Percentiles rank a stretch among this genome's conserved stretches.
Evolutionary conservation across 2,329 filamentous ascomycete species (phyloP).

Genomic region (Pseudogymnoascus sp.): DNA sequence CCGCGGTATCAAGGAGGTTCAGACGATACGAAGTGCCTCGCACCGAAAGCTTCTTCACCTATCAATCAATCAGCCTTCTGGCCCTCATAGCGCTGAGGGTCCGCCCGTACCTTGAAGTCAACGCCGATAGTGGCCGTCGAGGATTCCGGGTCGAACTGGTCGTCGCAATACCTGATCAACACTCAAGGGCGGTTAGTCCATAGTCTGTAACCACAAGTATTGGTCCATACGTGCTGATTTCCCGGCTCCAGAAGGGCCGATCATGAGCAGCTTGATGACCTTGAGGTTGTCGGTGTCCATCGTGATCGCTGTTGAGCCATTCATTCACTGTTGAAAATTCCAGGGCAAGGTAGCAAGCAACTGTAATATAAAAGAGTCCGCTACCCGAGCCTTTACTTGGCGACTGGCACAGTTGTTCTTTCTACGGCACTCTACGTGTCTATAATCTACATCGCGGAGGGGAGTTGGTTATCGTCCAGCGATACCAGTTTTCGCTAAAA

Average conservation of each 20-base stretch:
- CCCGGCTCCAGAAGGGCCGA: slow-evolving; percentile 46
- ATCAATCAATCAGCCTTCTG: neutral
- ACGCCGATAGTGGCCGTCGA: slow-evolving; percentile 48
- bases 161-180: slow-evolving; percentile 46
- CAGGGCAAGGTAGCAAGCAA: neutral
- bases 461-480: slow-evolving; percentile 1
- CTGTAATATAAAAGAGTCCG: neutral
- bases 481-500: slow-evolving; percentile 7
- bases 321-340: slow-evolving; percentile 9
- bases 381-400: slow-evolving; percentile 5
- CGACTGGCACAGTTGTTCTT: neutral
- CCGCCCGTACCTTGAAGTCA: slow-evolving; percentile 41
- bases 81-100: neutral
- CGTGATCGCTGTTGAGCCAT: slow-evolving; percentile 14
- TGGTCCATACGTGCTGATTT: slow-evolving; percentile 42
- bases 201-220: slow-evolving; percentile 5
- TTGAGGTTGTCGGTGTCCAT: slow-evolving; percentile 41
- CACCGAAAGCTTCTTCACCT: slow-evolving; percentile 46
- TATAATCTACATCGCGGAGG: neutral
- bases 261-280: slow-evolving; percentile 45
- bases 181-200: slow-evolving; percentile 29
- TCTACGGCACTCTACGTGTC: neutral
- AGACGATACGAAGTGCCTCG: slow-evolving; percentile 43
- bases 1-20: slow-evolving; percentile 71
- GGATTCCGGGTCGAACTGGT: slow-evolving; percentile 47